Base-by-base conservation (phyloP, 345 rosid species). In the Sapria himalayana region DNA sequence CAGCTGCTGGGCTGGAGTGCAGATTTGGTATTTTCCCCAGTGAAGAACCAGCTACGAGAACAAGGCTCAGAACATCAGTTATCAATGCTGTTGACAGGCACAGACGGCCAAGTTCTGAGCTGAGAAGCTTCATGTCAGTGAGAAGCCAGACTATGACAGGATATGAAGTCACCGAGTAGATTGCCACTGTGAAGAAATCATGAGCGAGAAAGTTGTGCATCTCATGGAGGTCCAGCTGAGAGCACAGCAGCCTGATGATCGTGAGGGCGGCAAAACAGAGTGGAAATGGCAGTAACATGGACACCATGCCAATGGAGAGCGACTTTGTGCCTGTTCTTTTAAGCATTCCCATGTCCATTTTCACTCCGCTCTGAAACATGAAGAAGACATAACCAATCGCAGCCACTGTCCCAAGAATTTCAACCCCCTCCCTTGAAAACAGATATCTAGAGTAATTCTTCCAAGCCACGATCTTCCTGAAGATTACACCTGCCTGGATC, bases 81-180 rank as follows among this genome's bases (percentile, higher is more conserved):
- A 54, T 17, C 14, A 46, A 24, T 1, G 54, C 64, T 0, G 47
- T 39, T 5, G 61, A 58, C 20, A 63, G 29, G 1, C 43, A 50
- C 38, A 63, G 15, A 16, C 57, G 37, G 7, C 69, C 64, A 4
- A 63, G 37, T 42, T 58, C 54, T 0, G 68, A 52, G 29, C 57
- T 62, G 8, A 36, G n/a, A 33, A 57, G 37, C 10, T 41, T 11
- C n/a, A 53, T 36, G 12, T 57, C 56, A 0, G 33, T 22, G n/a
- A 57, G 47, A 5, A 48, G 46, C 19, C 33, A 15, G 19, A 29
- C 15, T 4, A 62, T 32, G 22, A 31, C 54, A 5, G 52, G 40
- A 35, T 56, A 48, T 21, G 48, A 22, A 3, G 56, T 52, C 12
- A 35, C 10, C 9, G 56, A 33, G 17, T 52, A 51, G 10, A 15